Conservation (phyloP, 2,329 filamentous ascomycete species). For the Periconia sp. region DNA sequence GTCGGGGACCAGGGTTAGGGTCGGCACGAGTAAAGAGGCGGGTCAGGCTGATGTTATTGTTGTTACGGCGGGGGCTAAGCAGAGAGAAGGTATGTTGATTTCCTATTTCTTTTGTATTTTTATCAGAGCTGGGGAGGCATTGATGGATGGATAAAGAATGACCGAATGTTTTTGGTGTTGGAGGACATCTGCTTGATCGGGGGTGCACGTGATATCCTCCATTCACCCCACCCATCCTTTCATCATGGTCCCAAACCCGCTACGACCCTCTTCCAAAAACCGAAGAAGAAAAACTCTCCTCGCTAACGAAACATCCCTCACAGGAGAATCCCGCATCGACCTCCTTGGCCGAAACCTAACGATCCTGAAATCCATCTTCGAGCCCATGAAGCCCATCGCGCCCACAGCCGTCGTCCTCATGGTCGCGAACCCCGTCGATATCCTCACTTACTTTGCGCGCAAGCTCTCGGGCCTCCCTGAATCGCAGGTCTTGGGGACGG, state of each 20-base stretch:
- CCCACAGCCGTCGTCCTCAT: slow-evolving; percentile 53
- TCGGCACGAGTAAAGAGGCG: slow-evolving; percentile 51
- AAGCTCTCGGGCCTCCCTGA: slow-evolving; percentile 52
- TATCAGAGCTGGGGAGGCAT: not conserved
- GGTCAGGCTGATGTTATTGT: slow-evolving; percentile 58
- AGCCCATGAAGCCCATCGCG: slow-evolving; percentile 52
- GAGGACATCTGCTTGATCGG: too few species aligned
- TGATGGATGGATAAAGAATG: too few species aligned
- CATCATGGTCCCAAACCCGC: not conserved
- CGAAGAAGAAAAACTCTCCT: not conserved
- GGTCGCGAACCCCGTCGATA: slow-evolving; percentile 59
- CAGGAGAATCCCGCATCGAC: slow-evolving; percentile 50
- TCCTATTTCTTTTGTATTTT: not conserved
- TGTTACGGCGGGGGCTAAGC: slow-evolving; percentile 58
- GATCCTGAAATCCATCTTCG: slow-evolving; percentile 52
- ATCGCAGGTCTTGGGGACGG: slow-evolving; percentile 55
- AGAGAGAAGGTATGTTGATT: slow-evolving; percentile 41
- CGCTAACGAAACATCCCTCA: not conserved
- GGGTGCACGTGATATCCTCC: too few species aligned
- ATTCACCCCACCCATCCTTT: too few species aligned
- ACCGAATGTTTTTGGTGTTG: too few species aligned
- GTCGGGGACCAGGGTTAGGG: slow-evolving; percentile 47
- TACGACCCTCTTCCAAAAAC: not conserved
- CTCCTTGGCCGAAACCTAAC: slow-evolving; percentile 53
- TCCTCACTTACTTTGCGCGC: slow-evolving; percentile 55